Evolutionary conservation across 257 asterid species (phyloP), one percentile per base, ranked within the genome.

Genomic region (Schizonepeta tenuifolia): DNA sequence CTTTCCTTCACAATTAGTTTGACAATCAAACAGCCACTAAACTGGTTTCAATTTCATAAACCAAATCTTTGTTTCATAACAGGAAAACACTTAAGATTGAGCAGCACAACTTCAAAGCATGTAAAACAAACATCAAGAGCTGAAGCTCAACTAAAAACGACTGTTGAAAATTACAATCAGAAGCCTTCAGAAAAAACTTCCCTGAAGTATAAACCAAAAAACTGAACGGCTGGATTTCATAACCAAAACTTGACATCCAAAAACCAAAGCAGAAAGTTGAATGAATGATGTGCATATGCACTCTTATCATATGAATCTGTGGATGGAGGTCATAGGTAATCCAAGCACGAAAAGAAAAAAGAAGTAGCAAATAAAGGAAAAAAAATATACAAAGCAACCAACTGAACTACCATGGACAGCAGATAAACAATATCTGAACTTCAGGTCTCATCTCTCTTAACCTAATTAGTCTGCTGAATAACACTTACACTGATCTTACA

Each of bases 31-130:
- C 68, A 41, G 38, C 33, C 59, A 57, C 33, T 18, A 17, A 20
- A 56, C 31, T 9, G 64, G 47, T 61, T 55, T 13, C 62, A 50
- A 28, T 44, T 26, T 44, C 59, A 15, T 18, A 71, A 43, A 41
- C 38, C 35, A 51, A 58, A 53, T 28, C 40, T n/a, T n/a, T 61
- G 31, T 49, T 66, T 12, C 61, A 55, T 20, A 35, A 59, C 4
- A 10, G 43, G 47, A 53, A 24, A 24, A 62, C 51, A 62, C 62
- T 24, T 41, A 50, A n/a, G 24, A 60, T 40, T 40, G 49, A 14
- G 50, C 17, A 5, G 46, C 70, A 20, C 51, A 70, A 35, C 47
- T 46, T 65, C 8, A 67, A 65, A 58, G 73, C 65, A 54, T 47
- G 40, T 18, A 64, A 73, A 40, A 41, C 20, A 61, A 31, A 43